These are phyloP conservation scores for Colletotrichum truncatum DNA, from an alignment of 2,329 filamentous ascomycete species.

Conservation along the genomic window DNA sequence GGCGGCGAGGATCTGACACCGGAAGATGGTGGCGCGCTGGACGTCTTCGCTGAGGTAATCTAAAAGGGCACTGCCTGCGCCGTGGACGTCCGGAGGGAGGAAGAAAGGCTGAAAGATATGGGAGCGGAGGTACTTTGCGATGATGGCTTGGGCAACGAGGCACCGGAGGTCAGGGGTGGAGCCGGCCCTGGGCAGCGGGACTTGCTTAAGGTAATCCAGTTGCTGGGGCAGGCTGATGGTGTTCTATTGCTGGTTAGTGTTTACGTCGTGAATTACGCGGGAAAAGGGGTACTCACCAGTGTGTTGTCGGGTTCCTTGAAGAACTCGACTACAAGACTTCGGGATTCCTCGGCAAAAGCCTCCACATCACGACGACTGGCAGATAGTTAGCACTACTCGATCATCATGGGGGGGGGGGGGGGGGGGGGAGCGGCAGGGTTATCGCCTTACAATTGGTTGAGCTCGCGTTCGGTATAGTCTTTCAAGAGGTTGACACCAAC, in stretches of 20 bases:
- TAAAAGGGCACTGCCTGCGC: constrained; percentile 33
- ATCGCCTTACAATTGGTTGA: constrained; percentile 36
- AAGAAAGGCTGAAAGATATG: constrained; percentile 43
- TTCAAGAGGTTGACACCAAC: constrained; percentile 33
- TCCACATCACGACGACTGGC: constrained; percentile 35
- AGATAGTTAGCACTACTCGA: constrained; percentile 5
- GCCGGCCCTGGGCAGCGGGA: constrained; percentile 28
- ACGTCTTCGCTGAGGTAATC: constrained; percentile 37
- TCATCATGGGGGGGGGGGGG: no score
- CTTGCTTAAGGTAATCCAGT: not conserved
- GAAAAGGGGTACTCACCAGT: constrained; percentile 22
- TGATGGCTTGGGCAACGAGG: constrained; percentile 38
- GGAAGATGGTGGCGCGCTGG: constrained; percentile 36
- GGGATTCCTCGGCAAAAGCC: constrained; percentile 35
- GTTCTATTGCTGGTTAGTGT: not conserved
- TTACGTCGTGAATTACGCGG: not conserved
- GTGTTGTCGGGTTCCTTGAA: constrained; percentile 37
- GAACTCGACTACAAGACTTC: constrained; percentile 37
- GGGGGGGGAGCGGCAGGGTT: accelerated
- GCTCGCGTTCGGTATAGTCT: constrained; percentile 31
- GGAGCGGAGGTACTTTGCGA: constrained; percentile 33
- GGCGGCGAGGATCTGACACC: constrained; percentile 38
- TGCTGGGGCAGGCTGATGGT: not conserved
- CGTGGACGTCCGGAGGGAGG: constrained; percentile 30
- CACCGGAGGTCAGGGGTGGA: constrained; percentile 38